Evolutionary conservation across 768 basidiomycete genomes (phyloP).

Genomic region (Suillus lakei): DNA sequence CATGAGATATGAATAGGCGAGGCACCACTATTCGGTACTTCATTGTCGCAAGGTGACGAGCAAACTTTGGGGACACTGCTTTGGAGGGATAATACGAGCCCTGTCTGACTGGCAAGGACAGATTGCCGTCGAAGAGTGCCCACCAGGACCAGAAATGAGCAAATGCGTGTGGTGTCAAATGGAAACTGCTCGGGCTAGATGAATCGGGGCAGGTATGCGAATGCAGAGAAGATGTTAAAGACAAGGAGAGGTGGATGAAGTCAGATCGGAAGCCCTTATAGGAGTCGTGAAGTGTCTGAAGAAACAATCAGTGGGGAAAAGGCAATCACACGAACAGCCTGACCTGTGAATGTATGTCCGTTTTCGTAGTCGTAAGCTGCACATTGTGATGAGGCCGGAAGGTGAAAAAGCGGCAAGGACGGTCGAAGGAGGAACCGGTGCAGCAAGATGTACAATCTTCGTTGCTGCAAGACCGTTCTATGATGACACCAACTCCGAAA

Average conservation of each 20-base stretch:
- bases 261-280: constrained; percentile 91
- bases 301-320: constrained; percentile 3
- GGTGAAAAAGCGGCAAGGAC: constrained; percentile 78
- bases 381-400: constrained; percentile 85
- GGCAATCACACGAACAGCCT: constrained; percentile 13
- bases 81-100: constrained; percentile 80
- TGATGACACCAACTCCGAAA: constrained; percentile 81
- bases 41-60: constrained; percentile 85
- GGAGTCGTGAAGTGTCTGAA: constrained; percentile 64
- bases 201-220: constrained; percentile 19
- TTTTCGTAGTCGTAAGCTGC: constrained; percentile 55
- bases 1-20: constrained; percentile 84
- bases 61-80: constrained; percentile 82
- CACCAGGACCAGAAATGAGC: constrained; percentile 95
- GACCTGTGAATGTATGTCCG: constrained; percentile 46
- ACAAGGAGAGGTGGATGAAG: constrained; percentile 91
- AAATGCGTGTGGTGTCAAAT: constrained; percentile 84
- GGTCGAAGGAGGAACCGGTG: constrained; percentile 63
- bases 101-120: constrained; percentile 86
- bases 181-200: constrained; percentile 66
- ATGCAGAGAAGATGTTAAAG: constrained; percentile 69
- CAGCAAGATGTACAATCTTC: constrained; percentile 73
- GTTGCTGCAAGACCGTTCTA: constrained; percentile 80
- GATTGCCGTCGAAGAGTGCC: constrained; percentile 75
- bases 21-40: constrained; percentile 85